Conservation (phyloP, 768 basidiomycete genomes). For the Sutorius australiensis region DNA sequence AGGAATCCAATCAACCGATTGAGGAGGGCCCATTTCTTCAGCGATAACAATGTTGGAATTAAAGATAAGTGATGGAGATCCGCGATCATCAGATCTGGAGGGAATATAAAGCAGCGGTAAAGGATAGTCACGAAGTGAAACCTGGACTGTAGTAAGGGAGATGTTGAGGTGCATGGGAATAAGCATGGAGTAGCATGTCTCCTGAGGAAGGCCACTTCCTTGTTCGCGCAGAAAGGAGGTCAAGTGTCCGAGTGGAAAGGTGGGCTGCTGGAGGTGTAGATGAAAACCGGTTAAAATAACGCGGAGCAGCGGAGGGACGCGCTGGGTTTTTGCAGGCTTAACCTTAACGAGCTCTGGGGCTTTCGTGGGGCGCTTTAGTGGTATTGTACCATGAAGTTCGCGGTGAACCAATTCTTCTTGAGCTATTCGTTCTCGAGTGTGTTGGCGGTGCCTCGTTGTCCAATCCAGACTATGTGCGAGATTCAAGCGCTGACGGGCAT, state of each 20-base stretch:
- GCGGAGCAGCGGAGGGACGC: conserved; percentile 68
- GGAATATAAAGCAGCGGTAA: conserved; percentile 79
- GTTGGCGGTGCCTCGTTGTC: conserved; percentile 53
- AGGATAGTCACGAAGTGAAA: conserved; percentile 83
- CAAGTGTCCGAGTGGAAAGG: conserved; percentile 52
- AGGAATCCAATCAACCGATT: conserved; percentile 68
- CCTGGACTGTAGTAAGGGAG: conserved; percentile 54
- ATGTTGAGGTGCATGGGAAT: conserved; percentile 79
- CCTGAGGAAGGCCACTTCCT: conserved; percentile 63
- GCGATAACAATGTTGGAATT: conserved; percentile 79
- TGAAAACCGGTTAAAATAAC: conserved; percentile 55
- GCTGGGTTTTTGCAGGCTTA: conserved; percentile 30
- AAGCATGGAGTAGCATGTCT: conserved; percentile 73
- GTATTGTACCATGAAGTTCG: conserved; percentile 39
- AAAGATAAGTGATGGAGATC: conserved; percentile 52
- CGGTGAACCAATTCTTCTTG: conserved; percentile 48
- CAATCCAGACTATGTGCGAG: conserved; percentile 72
- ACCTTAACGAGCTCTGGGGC: conserved; percentile 48
- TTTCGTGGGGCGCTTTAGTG: conserved; percentile 28
- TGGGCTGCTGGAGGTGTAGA: conserved; percentile 54
- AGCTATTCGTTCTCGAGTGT: conserved; percentile 42
- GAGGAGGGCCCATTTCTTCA: conserved; percentile 74
- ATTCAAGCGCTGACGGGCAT: conserved; percentile 68
- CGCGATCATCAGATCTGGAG: conserved; percentile 33
- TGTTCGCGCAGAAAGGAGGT: conserved; percentile 62